phyloP scores from a whole-genome alignment of 768 basidiomycete species.

The Calocybe gangraenosa region DNA sequence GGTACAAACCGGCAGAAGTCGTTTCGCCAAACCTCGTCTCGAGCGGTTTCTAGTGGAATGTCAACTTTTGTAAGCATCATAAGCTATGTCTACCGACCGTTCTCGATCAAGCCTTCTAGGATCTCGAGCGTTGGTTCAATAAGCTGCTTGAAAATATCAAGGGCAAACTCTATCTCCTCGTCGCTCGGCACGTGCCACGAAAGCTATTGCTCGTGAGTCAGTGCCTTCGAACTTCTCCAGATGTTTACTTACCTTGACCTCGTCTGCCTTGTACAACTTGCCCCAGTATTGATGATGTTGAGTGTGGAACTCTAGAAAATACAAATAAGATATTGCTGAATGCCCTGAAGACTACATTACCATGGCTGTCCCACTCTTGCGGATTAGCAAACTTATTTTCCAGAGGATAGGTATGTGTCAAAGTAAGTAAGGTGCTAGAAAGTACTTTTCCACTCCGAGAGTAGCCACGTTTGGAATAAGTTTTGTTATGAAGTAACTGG shows the following conservation, averaged over 20 bases:
- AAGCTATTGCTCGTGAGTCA: slow-evolving; percentile 33
- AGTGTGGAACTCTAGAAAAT: slow-evolving; percentile 54
- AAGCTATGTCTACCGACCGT: slow-evolving; percentile 30
- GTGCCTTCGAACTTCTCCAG: not conserved
- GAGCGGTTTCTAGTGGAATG: slow-evolving; percentile 30
- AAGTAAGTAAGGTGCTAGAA: slow-evolving; percentile 63
- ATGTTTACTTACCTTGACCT: slow-evolving; percentile 53
- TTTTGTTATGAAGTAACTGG: slow-evolving; percentile 61
- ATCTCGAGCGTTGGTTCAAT: slow-evolving; percentile 57
- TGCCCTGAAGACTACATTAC: slow-evolving; percentile 29
- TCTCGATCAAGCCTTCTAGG: slow-evolving; percentile 54
- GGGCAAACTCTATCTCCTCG: slow-evolving; percentile 71
- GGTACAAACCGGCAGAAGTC: slow-evolving; percentile 72
- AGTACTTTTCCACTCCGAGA: slow-evolving; percentile 78
- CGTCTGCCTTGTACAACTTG: slow-evolving; percentile 63
- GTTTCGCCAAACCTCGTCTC: slow-evolving; percentile 72
- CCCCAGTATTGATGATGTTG: slow-evolving; percentile 81
- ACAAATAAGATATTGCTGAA: not conserved
- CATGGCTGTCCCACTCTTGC: slow-evolving; percentile 68
- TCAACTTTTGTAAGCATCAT: not conserved
- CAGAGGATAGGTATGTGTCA: slow-evolving; percentile 76
- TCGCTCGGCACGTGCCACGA: slow-evolving; percentile 74
- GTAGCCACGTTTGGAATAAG: slow-evolving; percentile 77
- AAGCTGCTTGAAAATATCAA: slow-evolving; percentile 63
- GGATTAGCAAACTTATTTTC: slow-evolving; percentile 82